Conservation (phyloP, 805 yeast species). For the Schizosaccharomyces osmophilus region DNA sequence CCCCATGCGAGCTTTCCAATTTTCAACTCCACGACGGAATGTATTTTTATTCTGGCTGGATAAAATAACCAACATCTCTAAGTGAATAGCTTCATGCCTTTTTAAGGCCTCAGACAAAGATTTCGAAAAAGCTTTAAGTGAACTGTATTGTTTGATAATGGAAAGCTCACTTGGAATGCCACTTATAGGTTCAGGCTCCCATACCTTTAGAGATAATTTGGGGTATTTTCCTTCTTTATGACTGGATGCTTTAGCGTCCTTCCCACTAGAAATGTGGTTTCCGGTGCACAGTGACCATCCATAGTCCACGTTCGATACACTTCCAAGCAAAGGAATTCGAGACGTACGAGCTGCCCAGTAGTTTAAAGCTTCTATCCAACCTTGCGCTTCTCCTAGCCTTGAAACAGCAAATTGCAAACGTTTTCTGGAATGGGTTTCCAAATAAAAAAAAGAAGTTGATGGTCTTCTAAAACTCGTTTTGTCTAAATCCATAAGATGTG, state of each 20-base stretch:
- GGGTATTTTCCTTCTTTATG: no score
- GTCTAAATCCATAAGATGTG: neutral
- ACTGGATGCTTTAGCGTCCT: no score
- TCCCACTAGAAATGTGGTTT: neutral
- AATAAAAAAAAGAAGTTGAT: neutral
- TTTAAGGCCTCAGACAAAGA: neutral
- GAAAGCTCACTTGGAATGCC: neutral
- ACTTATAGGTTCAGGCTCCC: neutral
- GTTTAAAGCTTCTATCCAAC: slow-evolving; percentile 53
- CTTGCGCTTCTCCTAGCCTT: slow-evolving; percentile 31
- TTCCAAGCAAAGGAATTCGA: slow-evolving; percentile 47
- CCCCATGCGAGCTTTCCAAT: neutral
- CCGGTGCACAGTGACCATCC: slow-evolving; percentile 31
- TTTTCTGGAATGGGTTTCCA: neutral
- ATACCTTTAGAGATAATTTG: neutral
- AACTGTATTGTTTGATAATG: neutral
- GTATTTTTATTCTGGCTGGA: neutral
- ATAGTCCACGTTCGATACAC: slow-evolving; percentile 50
- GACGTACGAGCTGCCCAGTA: slow-evolving; percentile 79
- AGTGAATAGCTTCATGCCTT: neutral
- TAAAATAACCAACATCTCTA: neutral
- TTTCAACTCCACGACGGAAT: neutral
- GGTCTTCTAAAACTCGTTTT: neutral
- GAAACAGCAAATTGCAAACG: neutral
- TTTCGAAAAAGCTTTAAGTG: neutral